phyloP scores from a whole-genome alignment of 441 rosid genomes.

The Aquilaria agallochum region DNA sequence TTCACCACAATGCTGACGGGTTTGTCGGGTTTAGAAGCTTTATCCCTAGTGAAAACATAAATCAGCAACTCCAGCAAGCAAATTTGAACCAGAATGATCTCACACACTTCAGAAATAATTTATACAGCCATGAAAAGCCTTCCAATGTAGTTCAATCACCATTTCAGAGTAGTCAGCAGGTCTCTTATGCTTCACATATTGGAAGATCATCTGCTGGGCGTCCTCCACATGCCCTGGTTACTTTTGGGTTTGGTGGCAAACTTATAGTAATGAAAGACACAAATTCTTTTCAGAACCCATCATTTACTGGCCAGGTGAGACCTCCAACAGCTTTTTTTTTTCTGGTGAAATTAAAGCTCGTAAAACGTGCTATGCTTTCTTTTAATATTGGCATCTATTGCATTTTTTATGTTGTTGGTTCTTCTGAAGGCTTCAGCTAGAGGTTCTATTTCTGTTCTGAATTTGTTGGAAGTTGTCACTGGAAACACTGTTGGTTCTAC shows the following conservation, averaged over 20 bases:
- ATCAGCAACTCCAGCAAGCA: conserved; percentile 48
- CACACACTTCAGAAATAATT: conserved; percentile 43
- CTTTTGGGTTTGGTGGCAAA: conserved; percentile 98
- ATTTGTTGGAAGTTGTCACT: conserved; percentile 63
- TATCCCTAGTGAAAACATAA: conserved; percentile 34
- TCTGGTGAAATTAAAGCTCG: neutral
- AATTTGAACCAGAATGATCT: conserved; percentile 47
- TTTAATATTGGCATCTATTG: neutral
- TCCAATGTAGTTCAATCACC: conserved; percentile 37
- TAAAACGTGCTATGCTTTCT: neutral
- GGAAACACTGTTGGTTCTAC: conserved; percentile 38
- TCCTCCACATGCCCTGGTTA: conserved; percentile 90
- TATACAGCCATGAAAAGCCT: conserved; percentile 44
- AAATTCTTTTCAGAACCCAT: conserved; percentile 34
- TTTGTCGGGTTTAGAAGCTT: conserved; percentile 36
- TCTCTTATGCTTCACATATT: conserved; percentile 39
- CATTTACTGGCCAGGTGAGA: conserved; percentile 78
- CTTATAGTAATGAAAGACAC: conserved; percentile 70
- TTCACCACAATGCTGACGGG: conserved; percentile 44
- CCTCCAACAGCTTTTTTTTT: conserved; percentile 5
- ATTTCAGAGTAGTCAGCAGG: conserved; percentile 49
- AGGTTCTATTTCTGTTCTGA: conserved; percentile 59
- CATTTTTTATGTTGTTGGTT: conserved; percentile 5
- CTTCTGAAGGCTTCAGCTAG: conserved; percentile 48
- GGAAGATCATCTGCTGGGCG: conserved; percentile 91